These are phyloP conservation scores for Carallia brachiata DNA, from an alignment of 345 rosid species.

Conservation along the genomic window DNA sequence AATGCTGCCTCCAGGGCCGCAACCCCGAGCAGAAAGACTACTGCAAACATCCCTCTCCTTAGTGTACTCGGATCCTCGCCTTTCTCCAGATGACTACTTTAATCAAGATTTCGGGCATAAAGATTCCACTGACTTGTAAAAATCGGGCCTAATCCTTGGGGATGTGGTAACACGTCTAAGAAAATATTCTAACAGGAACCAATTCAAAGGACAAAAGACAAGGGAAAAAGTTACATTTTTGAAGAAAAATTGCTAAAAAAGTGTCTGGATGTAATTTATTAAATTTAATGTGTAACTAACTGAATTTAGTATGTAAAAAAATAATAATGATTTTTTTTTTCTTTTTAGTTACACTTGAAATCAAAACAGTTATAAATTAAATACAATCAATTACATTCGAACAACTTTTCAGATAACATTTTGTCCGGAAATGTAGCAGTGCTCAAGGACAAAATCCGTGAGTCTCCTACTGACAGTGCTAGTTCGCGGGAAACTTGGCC, in stretches of 20 bases:
- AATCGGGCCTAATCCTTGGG: background rate
- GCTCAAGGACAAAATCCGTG: slow-evolving; percentile 59
- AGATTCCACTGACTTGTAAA: slow-evolving; percentile 19
- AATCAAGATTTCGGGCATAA: slow-evolving; percentile 18
- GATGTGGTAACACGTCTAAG: background rate
- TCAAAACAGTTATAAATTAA: too few species aligned
- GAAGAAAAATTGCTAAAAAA: too few species aligned
- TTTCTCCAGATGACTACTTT: slow-evolving; percentile 43
- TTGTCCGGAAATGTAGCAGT: too few species aligned
- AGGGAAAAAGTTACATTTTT: too few species aligned
- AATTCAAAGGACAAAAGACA: slow-evolving; percentile 30
- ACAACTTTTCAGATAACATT: too few species aligned
- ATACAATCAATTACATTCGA: too few species aligned
- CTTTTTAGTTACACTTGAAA: too few species aligned
- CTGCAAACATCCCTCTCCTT: slow-evolving; percentile 60
- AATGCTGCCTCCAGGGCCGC: slow-evolving; percentile 94
- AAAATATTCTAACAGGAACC: slow-evolving; percentile 39
- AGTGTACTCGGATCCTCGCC: slow-evolving; percentile 61
- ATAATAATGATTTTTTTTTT: too few species aligned
- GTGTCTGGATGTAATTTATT: too few species aligned
- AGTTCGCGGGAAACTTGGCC: slow-evolving; percentile 98
- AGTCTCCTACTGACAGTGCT: slow-evolving; percentile 97
- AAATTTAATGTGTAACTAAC: too few species aligned
- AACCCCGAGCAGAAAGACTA: slow-evolving; percentile 55
- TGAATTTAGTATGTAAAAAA: too few species aligned